phyloP scores from a whole-genome alignment of 257 asterid genomes.

The Nicotiana tomentosiformis region DNA sequence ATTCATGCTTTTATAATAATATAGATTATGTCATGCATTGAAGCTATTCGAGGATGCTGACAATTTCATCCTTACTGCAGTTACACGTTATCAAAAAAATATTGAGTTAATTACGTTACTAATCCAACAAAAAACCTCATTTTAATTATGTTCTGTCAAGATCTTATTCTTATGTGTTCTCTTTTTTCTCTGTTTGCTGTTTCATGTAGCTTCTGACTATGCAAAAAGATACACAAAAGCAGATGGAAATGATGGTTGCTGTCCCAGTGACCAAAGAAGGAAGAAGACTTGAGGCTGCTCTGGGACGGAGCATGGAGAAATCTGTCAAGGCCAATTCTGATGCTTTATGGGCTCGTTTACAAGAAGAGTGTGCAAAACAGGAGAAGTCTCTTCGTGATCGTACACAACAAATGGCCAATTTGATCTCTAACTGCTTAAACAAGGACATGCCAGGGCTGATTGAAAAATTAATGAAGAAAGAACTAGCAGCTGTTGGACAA shows the following conservation, averaged over 20 bases:
- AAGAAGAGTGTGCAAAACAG: slow-evolving; percentile 79
- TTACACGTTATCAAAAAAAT: neutral
- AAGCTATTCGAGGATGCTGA: neutral
- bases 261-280: slow-evolving; percentile 78
- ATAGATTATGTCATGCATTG: neutral
- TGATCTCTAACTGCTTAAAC: slow-evolving; percentile 58
- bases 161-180: neutral
- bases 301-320: slow-evolving; percentile 79
- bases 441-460: slow-evolving; percentile 71
- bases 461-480: slow-evolving; percentile 81
- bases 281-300: slow-evolving; percentile 69
- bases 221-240: slow-evolving; percentile 71
- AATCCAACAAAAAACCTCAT: neutral
- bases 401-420: slow-evolving; percentile 52
- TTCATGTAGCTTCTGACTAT: slow-evolving; percentile 41
- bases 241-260: slow-evolving; percentile 57
- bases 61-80: neutral
- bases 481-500: slow-evolving; percentile 63
- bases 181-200: neutral
- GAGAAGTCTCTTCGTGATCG: slow-evolving; percentile 75
- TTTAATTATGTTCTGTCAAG: neutral
- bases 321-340: slow-evolving; percentile 67
- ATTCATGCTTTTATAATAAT: no score
- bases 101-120: neutral
- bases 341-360: slow-evolving; percentile 87